Base-by-base conservation (phyloP, 345 rosid genomes). In the Corchorus capsularis region DNA sequence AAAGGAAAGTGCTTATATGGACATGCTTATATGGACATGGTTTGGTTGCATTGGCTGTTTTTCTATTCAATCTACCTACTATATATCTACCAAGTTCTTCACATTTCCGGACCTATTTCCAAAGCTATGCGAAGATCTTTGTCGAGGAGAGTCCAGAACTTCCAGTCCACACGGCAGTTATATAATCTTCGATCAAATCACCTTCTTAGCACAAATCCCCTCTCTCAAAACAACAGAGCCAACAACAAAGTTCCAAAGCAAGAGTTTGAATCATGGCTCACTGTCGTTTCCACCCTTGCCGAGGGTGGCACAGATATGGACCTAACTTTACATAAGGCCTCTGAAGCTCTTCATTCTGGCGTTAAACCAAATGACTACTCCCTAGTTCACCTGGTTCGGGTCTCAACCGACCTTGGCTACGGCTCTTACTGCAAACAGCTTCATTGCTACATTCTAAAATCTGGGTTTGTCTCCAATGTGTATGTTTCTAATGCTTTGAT, bases 381-480 rank as follows among this genome's bases (percentile, higher is more conserved):
- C 20, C 75, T 92, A 59, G 82, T 82, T 72, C 91, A 85, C 73
- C 59, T 92, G 49, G 75, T 94, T 79, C 88, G 91, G 45, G 82
- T 87, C 72, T 85, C 90, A 0, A 79, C 89, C 22, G 86, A 84
- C 72, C 59, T 84, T 72, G 91, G 88, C 6, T 69, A 76, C 65
- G 80, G 71, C 11, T 84, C 82, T 71, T 86, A 84, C 63, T 87
- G 88, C 81, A 80, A 27, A 10, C 93, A 88, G 87, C 94, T 92
- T 75, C 97, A 92, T 49, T 32, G 85, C 37, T 80, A 79, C 87
- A 78, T 84, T 20, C 8, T 85, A 0, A 91, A 83, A 84, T 83
- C 87, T 82, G 97, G 94, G 88, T 85, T 86, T 54, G 77, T 66
- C 64, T 87, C 92, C 80, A 52, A 87, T 77, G 83, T 82, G 20